A percentile compares a stretch with the other conserved stretches of the same genome.
phyloP scores from a whole-genome alignment of 2,329 filamentous ascomycete genomes.

The Lecanicillium sp. region DNA sequence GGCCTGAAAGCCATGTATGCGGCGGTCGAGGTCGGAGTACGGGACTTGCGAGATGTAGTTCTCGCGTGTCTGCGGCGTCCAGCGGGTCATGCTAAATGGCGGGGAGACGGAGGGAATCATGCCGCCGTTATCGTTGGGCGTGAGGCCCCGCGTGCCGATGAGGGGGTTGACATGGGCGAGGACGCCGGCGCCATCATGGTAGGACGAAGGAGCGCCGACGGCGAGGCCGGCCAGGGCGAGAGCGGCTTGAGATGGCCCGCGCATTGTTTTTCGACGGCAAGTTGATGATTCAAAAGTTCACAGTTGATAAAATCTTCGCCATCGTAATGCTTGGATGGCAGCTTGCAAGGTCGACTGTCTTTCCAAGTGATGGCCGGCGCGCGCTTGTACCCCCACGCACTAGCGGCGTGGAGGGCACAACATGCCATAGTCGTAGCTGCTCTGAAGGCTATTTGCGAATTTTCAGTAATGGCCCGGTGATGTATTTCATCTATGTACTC shows the following conservation, averaged over 20 bases:
- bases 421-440: too few species aligned
- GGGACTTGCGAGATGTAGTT: constrained; percentile 45
- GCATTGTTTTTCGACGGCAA: too few species aligned
- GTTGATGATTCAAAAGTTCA: background rate
- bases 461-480: too few species aligned
- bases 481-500: too few species aligned
- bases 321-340: too few species aligned
- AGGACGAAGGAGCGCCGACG: constrained; percentile 13
- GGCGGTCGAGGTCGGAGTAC: constrained; percentile 36
- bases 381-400: too few species aligned
- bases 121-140: constrained; percentile 29
- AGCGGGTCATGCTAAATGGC: constrained; percentile 45
- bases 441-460: too few species aligned
- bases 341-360: too few species aligned
- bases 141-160: constrained; percentile 27
- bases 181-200: constrained; percentile 26
- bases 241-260: background rate
- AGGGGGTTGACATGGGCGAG: constrained; percentile 29
- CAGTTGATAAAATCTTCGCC: background rate
- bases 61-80: constrained; percentile 42
- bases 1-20: constrained; percentile 43
- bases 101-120: constrained; percentile 33
- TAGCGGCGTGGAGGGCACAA: too few species aligned
- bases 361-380: too few species aligned
- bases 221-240: background rate